Conservation (phyloP, 371 early-diverging fungal species). For the Homolaphlyctis polyrhiza region DNA sequence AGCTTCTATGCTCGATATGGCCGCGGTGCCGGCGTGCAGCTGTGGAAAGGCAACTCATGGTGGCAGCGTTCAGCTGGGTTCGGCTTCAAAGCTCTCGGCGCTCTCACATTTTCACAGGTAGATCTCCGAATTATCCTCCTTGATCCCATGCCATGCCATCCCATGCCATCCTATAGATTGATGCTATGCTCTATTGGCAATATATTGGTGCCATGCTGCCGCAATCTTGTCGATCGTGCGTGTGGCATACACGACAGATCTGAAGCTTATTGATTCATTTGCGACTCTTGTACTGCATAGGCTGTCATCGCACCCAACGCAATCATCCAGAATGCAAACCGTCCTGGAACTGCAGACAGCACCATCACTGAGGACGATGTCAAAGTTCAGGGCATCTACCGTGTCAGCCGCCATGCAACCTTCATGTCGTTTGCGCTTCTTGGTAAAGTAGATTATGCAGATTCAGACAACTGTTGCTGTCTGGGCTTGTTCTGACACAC, state of each 20-base stretch:
- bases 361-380: not conserved
- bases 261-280: too few species aligned
- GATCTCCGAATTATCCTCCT: too few species aligned
- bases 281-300: too few species aligned
- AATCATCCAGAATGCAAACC: not conserved
- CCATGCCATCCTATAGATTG: too few species aligned
- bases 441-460: not conserved
- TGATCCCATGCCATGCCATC: too few species aligned
- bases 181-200: too few species aligned
- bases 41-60: not conserved
- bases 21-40: not conserved
- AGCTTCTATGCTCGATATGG: not conserved
- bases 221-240: too few species aligned
- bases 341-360: not conserved
- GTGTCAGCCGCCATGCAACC: not conserved
- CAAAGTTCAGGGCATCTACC: not conserved
- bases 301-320: not conserved
- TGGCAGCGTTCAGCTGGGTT: not conserved
- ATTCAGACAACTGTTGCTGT: too few species aligned
- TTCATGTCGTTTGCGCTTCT: not conserved
- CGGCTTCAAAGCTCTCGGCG: slow-evolving; percentile 1
- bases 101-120: not conserved
- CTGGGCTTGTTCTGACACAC: too few species aligned
- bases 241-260: too few species aligned
- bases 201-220: too few species aligned